These are phyloP conservation scores for Monosporozyma aerobia DNA, from an alignment of 805 yeast species.

Conservation along the genomic window DNA sequence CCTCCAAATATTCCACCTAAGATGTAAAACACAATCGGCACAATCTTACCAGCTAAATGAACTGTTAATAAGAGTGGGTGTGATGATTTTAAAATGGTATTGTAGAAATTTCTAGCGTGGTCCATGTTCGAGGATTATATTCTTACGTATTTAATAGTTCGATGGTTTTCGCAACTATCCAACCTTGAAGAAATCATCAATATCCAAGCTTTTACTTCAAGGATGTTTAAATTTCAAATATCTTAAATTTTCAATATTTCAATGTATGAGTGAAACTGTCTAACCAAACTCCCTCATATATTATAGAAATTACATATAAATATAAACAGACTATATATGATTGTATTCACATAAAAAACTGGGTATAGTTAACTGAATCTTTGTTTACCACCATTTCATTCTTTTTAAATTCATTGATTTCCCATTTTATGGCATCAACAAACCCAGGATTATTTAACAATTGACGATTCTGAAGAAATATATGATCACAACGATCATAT, in stretches of 20 bases:
- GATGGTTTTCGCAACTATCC: no score
- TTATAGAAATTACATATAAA: not conserved
- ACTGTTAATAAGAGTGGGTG: constrained; percentile 27
- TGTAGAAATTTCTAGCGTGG: constrained; percentile 24
- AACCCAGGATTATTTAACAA: constrained; percentile 11
- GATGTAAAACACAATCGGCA: constrained; percentile 27
- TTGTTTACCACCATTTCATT: constrained; percentile 63
- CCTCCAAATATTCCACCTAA: constrained; percentile 26
- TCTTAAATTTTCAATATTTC: not conserved
- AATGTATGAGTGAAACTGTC: not conserved
- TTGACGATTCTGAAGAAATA: constrained; percentile 4
- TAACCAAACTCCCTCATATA: not conserved
- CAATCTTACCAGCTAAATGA: constrained; percentile 25
- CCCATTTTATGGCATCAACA: constrained; percentile 42
- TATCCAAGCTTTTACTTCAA: not conserved
- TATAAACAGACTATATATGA: not conserved
- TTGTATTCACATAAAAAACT: constrained; percentile 35
- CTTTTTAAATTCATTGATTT: constrained; percentile 55
- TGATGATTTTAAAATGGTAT: constrained; percentile 28
- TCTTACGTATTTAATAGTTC: no score
- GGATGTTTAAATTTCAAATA: not conserved
- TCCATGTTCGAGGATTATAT: constrained; percentile 15
- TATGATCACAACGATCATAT: constrained; percentile 23
- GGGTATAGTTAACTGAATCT: constrained; percentile 51
- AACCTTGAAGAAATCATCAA: no score